These are phyloP conservation scores for Neophaeococcomyces mojaviensis DNA, from an alignment of 2,329 filamentous ascomycete species.

Conservation along the genomic window DNA sequence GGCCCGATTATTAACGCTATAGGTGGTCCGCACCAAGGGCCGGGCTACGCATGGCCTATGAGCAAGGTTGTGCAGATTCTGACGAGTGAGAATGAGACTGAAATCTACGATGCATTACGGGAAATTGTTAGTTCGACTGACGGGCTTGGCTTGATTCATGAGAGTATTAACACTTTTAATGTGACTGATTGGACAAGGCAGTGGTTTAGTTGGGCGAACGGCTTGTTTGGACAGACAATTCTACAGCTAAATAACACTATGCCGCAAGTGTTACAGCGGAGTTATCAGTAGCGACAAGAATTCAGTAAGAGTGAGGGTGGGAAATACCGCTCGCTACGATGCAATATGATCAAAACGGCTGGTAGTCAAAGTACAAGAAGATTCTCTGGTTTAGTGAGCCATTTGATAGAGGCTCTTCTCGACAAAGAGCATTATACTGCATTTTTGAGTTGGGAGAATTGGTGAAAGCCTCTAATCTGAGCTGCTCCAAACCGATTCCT, in stretches of 20 bases:
- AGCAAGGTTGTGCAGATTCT: constrained; percentile 44
- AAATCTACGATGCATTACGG: constrained; percentile 38
- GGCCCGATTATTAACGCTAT: constrained; percentile 43
- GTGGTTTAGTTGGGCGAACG: constrained; percentile 48
- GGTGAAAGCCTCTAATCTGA: too few species aligned
- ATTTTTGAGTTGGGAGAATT: too few species aligned
- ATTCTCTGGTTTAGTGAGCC: too few species aligned
- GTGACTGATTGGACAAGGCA: constrained; percentile 40
- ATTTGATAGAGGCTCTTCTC: too few species aligned
- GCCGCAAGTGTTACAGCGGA: constrained; percentile 33
- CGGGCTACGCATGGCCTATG: constrained; percentile 45
- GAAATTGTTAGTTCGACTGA: constrained; percentile 42
- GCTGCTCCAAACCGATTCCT: too few species aligned
- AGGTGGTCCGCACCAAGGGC: constrained; percentile 43
- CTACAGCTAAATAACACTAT: constrained; percentile 34
- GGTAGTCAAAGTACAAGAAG: too few species aligned
- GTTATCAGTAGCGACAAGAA: constrained; percentile 31
- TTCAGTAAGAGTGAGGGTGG: background rate
- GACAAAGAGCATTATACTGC: too few species aligned
- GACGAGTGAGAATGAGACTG: constrained; percentile 37
- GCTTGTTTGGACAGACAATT: constrained; percentile 45
- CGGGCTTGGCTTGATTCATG: constrained; percentile 44
- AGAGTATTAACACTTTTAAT: constrained; percentile 45
- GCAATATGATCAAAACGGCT: too few species aligned
- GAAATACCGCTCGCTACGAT: too few species aligned